Evolutionary conservation across 805 yeast genomes (phyloP), one percentile per base, ranked within the genome.

Genomic region (Wickerhamiella brachini): DNA sequence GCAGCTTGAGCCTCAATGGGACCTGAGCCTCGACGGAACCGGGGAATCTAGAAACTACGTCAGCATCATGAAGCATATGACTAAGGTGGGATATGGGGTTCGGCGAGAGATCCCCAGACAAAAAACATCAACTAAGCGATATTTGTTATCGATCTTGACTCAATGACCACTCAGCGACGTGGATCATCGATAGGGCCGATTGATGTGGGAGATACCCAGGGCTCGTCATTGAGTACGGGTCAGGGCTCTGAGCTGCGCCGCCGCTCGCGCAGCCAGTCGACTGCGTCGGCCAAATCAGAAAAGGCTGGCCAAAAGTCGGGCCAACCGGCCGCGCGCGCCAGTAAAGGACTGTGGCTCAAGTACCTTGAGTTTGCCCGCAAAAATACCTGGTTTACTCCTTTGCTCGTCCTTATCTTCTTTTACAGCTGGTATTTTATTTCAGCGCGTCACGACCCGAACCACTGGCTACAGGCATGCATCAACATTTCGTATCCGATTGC

Each of bases 401-500:
- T 54, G 49, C 6, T 47, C n/a, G 12, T 58, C 1, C 48, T 56
- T n/a, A 15, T 38, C 17, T 29, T 24, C 15, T 47, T 53, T 47
- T 52, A 52, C 50, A 41, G 44, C 22, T 45, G 51, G 45, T 57
- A 54, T 51, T 53, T 18, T 48, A 10, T 49, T 1, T n/a, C 43
- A 15, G 60, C 54, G 41, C 46, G 51, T 22, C 10, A 54, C 34
- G 51, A 56, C 29, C 53, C 53, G 5, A 43, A 41, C 15, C 55
- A 53, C 49, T 59, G 62, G 62, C 53, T 59, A 39, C 47, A 56
- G 47, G 44, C 45, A 24, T 56, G 49, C 47, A 45, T 59, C 23
- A 15, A 24, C 37, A 53, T 60, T 6, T 51, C 57, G 17, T 60
- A 60, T 48, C 50, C 47, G 34, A 49, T 76, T 24, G 73, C 85